Conservation (phyloP, 345 rosid species). For the Linum lewisii region DNA sequence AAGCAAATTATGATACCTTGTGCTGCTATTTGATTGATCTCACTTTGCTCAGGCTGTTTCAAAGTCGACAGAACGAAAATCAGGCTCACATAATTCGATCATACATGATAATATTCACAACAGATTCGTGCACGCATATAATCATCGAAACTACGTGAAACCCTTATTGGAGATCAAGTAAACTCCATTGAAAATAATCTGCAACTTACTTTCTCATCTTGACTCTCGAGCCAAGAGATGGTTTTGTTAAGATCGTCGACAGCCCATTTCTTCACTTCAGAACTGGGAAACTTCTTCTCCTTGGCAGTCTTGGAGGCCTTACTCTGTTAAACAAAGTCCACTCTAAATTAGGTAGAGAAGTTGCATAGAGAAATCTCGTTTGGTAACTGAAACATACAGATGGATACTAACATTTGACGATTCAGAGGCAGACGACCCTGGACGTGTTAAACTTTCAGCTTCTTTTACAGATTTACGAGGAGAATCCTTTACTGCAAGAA, state of each 20-base stretch:
- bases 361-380: not conserved
- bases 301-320: constrained; percentile 22
- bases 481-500: constrained; percentile 8
- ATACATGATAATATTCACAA: not conserved
- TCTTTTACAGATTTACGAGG: constrained; percentile 31
- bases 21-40: constrained; percentile 69
- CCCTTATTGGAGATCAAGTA: not conserved
- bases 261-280: constrained; percentile 67
- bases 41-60: constrained; percentile 68
- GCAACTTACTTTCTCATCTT: constrained; percentile 66
- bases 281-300: constrained; percentile 27
- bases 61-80: constrained; percentile 13
- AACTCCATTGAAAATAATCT: not conserved
- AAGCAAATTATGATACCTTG: constrained; percentile 85
- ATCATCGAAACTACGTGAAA: not conserved
- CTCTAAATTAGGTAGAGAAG: not conserved
- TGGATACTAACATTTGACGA: constrained; percentile 38
- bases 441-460: constrained; percentile 33
- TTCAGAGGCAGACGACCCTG: constrained; percentile 26
- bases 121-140: not conserved
- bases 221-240: constrained; percentile 71
- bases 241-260: constrained; percentile 58
- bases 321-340: constrained; percentile 25
- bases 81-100: constrained; percentile 3
- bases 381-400: constrained; percentile 2